Evolutionary conservation across 192 early-diverging fungal genomes (phyloP), one percentile per base, ranked within the genome.

Genomic region (Rhizophagus clarus): DNA sequence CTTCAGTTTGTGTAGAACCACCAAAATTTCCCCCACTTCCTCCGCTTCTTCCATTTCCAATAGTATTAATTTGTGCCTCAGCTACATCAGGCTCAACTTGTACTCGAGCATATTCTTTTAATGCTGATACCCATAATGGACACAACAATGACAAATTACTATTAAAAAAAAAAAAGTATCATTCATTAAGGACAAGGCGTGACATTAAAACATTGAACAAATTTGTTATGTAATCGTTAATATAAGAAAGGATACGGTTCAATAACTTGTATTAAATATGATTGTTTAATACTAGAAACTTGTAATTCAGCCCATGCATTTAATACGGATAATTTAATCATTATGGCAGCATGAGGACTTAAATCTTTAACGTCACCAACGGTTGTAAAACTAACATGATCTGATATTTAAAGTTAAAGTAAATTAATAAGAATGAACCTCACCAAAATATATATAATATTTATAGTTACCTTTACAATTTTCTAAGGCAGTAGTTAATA

Each of bases 221-320:
- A 7, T 40, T 40, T 40, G 37, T 40, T 40, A 40, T 40, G 37
- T 40, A 7, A 40, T 8, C 37, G 4, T 22, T 80, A 49, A 5
- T 20, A 37, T 29, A 61, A 62, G 4, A 51, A 80, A 77, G 45
- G 81, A 82, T 85, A 82, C 74, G 92, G 94, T 80, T 88, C 76
- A 7, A 94, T 79, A 8, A 96, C 88, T n/a, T 85, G 83, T 6
- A 80, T 80, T 74, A 94, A 76, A 40, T 93, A 94, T 17, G 84
- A 80, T 61, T 90, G 91, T 63, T 88, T 89, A 15, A 87, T 83
- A 67, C 88, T 90, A 9, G 94, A 89, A 10, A 89, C 86, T 77
- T 93, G 90, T 15, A 96, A 81, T 72, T 92, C 90, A 9, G 95
- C 94, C 94, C 94, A 96, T 17, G 95, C 92, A 47, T 90, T 91